Evolutionary conservation across 2,329 filamentous ascomycete species (phyloP), one percentile per base, ranked within the genome.

Genomic region (Fusarium acutatum): DNA sequence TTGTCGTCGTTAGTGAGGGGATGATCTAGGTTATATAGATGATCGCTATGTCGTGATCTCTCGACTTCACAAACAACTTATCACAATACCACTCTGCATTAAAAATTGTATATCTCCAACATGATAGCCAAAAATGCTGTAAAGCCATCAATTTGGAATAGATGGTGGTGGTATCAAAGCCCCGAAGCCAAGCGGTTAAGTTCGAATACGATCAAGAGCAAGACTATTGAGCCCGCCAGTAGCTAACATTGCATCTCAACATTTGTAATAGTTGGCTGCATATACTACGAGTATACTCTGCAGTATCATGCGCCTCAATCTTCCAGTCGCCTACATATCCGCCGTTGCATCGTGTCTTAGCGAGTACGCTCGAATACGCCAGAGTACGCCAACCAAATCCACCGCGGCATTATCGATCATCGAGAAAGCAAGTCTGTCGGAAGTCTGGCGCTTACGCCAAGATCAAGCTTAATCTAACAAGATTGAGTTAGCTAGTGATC

Each of bases 331-430:
- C 3, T 24, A 6, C 8, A 22, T 26, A 35, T 32, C 26, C 22
- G 24, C 43, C 24, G 17, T 41, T 43, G 37, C 28, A 41, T 46
- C 17, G 8, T 9, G 2, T 14, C 15, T 24, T 37, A n/a, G 30
- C 32, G 17, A 11, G 24, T 56, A 68, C 66, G 64, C 64, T 12
- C 14, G 26, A 54, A 56, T 72, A 72, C 69, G 69, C 69, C 9
- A 0, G 41, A 53, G 38, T 64, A 72, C 58, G 69, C 46, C 30
- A 28, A 38, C 34, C 20, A 37, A 43, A 18, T 17, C 47, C 26
- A 50, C 35, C 13, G 15, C 14, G 22, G 35, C 28, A 43, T 5
- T 28, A 30, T n/a, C 9, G 18, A 22, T 7, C 13, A 14, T 3
- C 22, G 13, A 12, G 3, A 4, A 18, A 28, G 20, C 20, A 26